Base-by-base conservation (phyloP, 1,139 yeast species). In the Debaryomyces psychrophilus region DNA sequence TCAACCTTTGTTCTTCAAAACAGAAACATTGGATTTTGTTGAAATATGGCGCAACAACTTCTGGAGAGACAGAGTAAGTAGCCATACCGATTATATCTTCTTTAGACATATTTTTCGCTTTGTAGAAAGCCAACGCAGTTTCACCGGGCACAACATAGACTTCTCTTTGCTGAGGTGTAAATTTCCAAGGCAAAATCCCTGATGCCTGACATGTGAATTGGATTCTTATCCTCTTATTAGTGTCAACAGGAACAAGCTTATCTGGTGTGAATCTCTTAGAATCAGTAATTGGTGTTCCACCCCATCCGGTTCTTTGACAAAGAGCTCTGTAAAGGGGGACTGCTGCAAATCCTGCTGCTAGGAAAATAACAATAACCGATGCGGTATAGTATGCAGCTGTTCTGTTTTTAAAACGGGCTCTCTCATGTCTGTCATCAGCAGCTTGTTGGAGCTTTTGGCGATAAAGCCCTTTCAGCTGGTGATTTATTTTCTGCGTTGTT, bases 21-120 rank as follows among this genome's bases (percentile, higher is more conserved):
- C 99, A 93, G 70, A 93, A 93, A 67, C 99, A 93, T 65, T 93
- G 99, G 60, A 93, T 93, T 68, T 93, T 93, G 71, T 90, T 89
- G 72, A 93, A 93, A 67, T 93, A 95, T 5, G 90, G 96, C 1
- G 98, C 96, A 8, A 95, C 96, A 57, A 88, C 92, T 56, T 93
- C 98, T 0, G 99, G 99, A 0, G 96, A 83, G 39, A 95, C 97
- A 8, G 96, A 87, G 65, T 92, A 92, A 0, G 98, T 90, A 5
- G 99, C 98, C 97, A 93, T 93, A 8, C 99, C 99, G 44, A 93
- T 89, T 44, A 95, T 89, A 62, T 95, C 99, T 57, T 87, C 88
- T 50, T 86, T 85, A 33, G 96, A 82, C 56, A 75, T 76, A 63
- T 93, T 95, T 64, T 85, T 87, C 31, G 99, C 99, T 65, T 86